Conservation (phyloP, 805 yeast species). For the Saccharomyces mikatae region DNA sequence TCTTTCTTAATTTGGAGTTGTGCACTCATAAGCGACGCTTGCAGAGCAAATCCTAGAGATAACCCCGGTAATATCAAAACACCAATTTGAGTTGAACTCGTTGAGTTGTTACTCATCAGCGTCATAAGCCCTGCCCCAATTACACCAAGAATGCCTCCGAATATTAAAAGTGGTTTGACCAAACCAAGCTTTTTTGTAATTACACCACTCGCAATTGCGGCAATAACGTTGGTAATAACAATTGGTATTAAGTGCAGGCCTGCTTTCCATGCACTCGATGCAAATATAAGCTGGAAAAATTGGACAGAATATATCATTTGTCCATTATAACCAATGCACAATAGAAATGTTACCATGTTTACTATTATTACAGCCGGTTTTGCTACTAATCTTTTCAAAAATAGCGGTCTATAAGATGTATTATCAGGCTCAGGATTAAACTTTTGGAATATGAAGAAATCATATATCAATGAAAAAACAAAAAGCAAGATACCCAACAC, state of each 20-base stretch:
- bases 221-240: conserved; percentile 18
- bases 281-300: conserved; percentile 21
- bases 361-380: conserved; percentile 12
- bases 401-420: conserved; percentile 11
- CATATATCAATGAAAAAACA: conserved; percentile 40
- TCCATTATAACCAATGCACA: conserved; percentile 15
- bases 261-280: conserved; percentile 21
- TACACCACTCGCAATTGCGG: conserved; percentile 24
- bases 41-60: conserved; percentile 31
- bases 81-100: conserved; percentile 29
- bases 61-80: conserved; percentile 33
- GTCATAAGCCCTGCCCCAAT: conserved; percentile 32
- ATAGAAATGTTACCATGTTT: conserved; percentile 13
- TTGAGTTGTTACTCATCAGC: conserved; percentile 27
- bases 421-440: conserved; percentile 6
- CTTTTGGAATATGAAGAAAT: conserved; percentile 23
- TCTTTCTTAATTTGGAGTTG: conserved; percentile 24
- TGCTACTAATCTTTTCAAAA: conserved; percentile 12
- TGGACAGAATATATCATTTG: conserved; percentile 21
- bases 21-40: conserved; percentile 26
- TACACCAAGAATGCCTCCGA: conserved; percentile 27
- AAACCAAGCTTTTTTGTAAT: conserved; percentile 28
- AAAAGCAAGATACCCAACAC: conserved; percentile 37
- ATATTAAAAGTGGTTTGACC: conserved; percentile 31
- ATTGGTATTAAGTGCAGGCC: conserved; percentile 17